Conservation (phyloP, 768 basidiomycete species). For the Xerocomus brunneocitrinus region DNA sequence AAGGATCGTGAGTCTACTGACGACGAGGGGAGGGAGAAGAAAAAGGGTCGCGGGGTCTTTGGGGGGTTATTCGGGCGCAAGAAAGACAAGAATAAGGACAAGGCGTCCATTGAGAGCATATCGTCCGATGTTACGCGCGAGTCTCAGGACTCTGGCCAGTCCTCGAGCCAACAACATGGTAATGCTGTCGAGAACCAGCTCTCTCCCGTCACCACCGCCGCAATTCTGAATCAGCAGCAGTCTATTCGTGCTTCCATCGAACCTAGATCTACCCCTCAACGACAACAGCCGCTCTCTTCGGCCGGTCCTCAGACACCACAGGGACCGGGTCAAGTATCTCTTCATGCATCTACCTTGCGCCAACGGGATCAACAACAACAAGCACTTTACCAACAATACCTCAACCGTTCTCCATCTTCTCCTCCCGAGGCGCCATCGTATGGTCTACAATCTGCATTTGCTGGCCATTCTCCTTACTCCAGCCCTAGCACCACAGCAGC, state of each 20-base stretch:
- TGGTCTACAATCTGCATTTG: slow-evolving; percentile 69
- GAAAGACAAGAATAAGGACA: slow-evolving; percentile 71
- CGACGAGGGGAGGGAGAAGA: slow-evolving; percentile 52
- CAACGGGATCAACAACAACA: slow-evolving; percentile 89
- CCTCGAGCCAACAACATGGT: slow-evolving; percentile 40
- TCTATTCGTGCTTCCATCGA: slow-evolving; percentile 22
- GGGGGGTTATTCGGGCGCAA: slow-evolving; percentile 64
- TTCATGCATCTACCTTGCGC: slow-evolving; percentile 64
- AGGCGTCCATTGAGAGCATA: slow-evolving; percentile 47
- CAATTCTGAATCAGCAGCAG: slow-evolving; percentile 58
- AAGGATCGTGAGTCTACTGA: slow-evolving; percentile 43
- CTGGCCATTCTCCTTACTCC: slow-evolving; percentile 40
- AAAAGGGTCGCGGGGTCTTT: slow-evolving; percentile 69
- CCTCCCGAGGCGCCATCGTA: slow-evolving; percentile 73
- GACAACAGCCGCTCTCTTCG: slow-evolving; percentile 21
- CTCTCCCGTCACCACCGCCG: slow-evolving; percentile 50
- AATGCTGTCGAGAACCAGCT: slow-evolving; percentile 26
- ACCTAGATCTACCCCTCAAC: slow-evolving; percentile 13
- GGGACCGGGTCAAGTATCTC: slow-evolving; percentile 44
- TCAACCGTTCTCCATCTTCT: slow-evolving; percentile 78
- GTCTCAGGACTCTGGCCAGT: slow-evolving; percentile 64
- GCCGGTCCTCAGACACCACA: slow-evolving; percentile 28
- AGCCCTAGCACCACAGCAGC: slow-evolving; percentile 38
- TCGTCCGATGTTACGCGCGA: slow-evolving; percentile 44
- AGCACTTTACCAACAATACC: slow-evolving; percentile 82